Evolutionary conservation across 257 asterid genomes (phyloP).

Genomic region (Solanum habrochaites): DNA sequence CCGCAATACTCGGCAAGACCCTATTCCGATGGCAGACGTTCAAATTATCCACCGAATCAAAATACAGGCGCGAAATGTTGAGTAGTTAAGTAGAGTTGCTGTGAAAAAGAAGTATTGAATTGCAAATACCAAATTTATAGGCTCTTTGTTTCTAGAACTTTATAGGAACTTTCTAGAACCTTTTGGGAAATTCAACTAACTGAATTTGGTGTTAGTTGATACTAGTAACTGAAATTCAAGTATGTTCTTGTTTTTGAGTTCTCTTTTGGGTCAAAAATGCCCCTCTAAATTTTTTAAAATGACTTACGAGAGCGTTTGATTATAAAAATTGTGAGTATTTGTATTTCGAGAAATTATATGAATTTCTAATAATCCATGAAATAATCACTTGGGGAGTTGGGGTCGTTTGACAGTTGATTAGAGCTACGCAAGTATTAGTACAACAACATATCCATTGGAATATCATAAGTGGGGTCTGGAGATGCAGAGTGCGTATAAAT

Average conservation of each 20-base stretch:
- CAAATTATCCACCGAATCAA: not conserved
- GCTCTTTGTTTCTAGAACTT: not conserved
- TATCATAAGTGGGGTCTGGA: no score
- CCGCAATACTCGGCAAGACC: not conserved
- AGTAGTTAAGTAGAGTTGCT: not conserved
- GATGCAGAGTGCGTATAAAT: not conserved
- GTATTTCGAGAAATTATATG: no score
- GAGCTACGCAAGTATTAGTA: not conserved
- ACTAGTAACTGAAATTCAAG: not conserved
- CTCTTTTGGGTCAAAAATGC: not conserved
- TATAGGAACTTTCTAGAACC: not conserved
- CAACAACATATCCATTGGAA: accelerated
- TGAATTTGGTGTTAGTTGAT: not conserved
- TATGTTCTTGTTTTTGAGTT: not conserved
- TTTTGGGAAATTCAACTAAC: not conserved
- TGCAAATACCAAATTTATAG: not conserved
- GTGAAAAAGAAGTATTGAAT: not conserved
- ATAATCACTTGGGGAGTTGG: not conserved
- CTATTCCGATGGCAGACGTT: constrained; percentile 13
- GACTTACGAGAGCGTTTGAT: not conserved
- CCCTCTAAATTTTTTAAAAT: not conserved
- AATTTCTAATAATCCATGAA: not conserved
- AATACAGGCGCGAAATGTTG: not conserved
- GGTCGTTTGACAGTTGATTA: not conserved
- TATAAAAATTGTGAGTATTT: not conserved